Base-by-base conservation (phyloP, 2,329 filamentous ascomycete genomes). In the Penicillium fuscoglaucum region DNA sequence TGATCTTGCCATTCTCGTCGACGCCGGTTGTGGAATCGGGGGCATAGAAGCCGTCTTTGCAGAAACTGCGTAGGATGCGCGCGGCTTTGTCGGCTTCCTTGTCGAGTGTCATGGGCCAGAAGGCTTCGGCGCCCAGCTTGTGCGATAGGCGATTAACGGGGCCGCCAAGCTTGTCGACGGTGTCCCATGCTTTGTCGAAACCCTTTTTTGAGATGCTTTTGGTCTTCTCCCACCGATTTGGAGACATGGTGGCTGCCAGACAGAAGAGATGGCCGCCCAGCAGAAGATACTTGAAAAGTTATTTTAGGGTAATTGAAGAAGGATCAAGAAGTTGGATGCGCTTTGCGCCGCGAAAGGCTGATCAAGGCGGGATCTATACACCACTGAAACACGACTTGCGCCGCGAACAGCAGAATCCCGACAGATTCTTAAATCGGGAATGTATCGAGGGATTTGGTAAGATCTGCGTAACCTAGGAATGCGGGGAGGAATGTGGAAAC, bases 41-140 rank as follows among this genome's bases (percentile, higher is more conserved):
- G 26, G 82, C 78, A 70, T 89, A 88, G 74, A 90, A 90, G 12
- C 87, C 87, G 82, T 90, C 87, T 75, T 87, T 90, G 80, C 91
- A 96, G 77, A 97, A 97, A 33, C 90, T 93, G 72, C 91, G 89
- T 52, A 97, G 77, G 61, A 96, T 96, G 57, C 91, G 84, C 59
- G 92, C 91, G 47, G 92, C 90, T 78, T 96, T 96, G 77, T 96
- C 91, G 75, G 89, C 90, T 80, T 97, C 93, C 66, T 89, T 88
- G 72, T 96, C 93, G 52, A 96, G 80, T 1, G 88, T 89, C 33
- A 90, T 89, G 3, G 91, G 91, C 90, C 90, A 95, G 70, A 93
- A 93, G 26, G 89, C 87, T 73, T 96, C 91, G 31, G 83, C 83
- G 58, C 91, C 91, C 39, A 96, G 80, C 75, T 89, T 91, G 76